Percentiles rank a stretch among this genome's conserved stretches.
phyloP scores from a whole-genome alignment of 2,329 filamentous ascomycete genomes.

The Pyricularia pennisetigena region DNA sequence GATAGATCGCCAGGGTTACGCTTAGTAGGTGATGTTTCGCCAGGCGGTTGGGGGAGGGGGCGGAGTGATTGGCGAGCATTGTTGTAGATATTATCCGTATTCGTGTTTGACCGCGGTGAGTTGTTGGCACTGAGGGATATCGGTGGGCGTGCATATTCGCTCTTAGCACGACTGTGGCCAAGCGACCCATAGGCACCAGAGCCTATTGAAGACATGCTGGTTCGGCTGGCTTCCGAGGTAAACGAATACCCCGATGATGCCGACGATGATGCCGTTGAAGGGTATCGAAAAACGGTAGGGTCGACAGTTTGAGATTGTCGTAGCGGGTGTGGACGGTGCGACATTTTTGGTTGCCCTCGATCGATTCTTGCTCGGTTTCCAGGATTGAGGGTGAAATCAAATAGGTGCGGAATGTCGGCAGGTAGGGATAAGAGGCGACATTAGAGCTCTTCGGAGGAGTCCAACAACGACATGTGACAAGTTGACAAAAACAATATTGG shows the following conservation, averaged over 20 bases:
- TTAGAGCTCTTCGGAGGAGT: slow-evolving; percentile 12
- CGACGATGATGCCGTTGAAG: slow-evolving; percentile 62
- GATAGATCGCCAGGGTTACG: slow-evolving; percentile 14
- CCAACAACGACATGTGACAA: slow-evolving; percentile 1
- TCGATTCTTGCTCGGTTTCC: not conserved
- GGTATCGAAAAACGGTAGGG: slow-evolving; percentile 45
- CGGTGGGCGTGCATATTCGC: slow-evolving; percentile 52
- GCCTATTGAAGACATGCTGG: slow-evolving; percentile 63
- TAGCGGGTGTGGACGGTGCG: slow-evolving; percentile 43
- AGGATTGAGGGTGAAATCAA: not conserved
- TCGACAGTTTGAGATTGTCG: slow-evolving; percentile 46
- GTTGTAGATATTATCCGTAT: slow-evolving; percentile 57
- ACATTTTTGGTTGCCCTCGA: slow-evolving; percentile 36
- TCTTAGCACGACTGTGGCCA: slow-evolving; percentile 65
- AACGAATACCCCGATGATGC: slow-evolving; percentile 59
- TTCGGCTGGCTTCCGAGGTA: slow-evolving; percentile 50
- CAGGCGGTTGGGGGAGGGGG: slow-evolving; percentile 58
- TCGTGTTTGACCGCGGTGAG: slow-evolving; percentile 8
- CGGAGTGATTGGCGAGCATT: slow-evolving; percentile 68
- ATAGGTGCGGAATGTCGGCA: not conserved
- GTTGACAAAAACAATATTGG: not conserved
- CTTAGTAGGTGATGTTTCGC: slow-evolving; percentile 21
- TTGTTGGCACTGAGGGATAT: slow-evolving; percentile 24
- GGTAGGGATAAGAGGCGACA: slow-evolving; percentile 15
- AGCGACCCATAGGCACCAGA: slow-evolving; percentile 47